phyloP scores from a whole-genome alignment of 495 filamentous ascomycete genomes.

The Xylaria venustula region DNA sequence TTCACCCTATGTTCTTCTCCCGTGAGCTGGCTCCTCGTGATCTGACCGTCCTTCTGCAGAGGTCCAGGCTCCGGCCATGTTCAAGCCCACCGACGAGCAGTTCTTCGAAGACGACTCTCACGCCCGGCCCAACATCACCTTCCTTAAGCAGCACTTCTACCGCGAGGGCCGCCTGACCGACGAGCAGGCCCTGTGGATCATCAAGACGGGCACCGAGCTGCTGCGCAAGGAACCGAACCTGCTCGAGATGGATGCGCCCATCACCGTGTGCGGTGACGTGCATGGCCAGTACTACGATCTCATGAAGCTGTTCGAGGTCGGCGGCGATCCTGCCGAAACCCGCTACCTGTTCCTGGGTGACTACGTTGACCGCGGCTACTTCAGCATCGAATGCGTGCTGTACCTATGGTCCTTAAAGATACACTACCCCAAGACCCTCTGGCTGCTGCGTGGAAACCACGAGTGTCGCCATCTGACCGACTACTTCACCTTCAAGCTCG shows the following conservation, averaged over 20 bases:
- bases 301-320: conserved; percentile 99
- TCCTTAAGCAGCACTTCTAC: conserved; percentile 97
- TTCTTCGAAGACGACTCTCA: conserved; percentile 73
- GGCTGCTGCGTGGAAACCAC: conserved; percentile 95
- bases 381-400: conserved; percentile 97
- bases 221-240: conserved; percentile 88
- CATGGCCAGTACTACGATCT: conserved; percentile 98
- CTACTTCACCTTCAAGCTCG: conserved; percentile 99
- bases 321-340: conserved; percentile 93
- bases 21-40: neutral
- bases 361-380: conserved; percentile 97
- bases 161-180: conserved; percentile 95
- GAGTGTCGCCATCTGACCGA: conserved; percentile 98
- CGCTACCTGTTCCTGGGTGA: conserved; percentile 96
- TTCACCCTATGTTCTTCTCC: too few relatives aligned
- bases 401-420: conserved; percentile 99
- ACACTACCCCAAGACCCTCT: conserved; percentile 96
- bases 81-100: conserved; percentile 79
- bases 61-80: conserved; percentile 94
- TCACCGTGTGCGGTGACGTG: conserved; percentile 98
- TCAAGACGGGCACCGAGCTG: conserved; percentile 78
- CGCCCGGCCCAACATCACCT: conserved; percentile 86
- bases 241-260: conserved; percentile 98
- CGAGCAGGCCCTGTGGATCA: conserved; percentile 95
- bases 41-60: conserved; percentile 50